Percentiles rank a stretch among this genome's conserved stretches.
Conservation (phyloP, 345 rosid species). For the Anacardium occidentale region DNA sequence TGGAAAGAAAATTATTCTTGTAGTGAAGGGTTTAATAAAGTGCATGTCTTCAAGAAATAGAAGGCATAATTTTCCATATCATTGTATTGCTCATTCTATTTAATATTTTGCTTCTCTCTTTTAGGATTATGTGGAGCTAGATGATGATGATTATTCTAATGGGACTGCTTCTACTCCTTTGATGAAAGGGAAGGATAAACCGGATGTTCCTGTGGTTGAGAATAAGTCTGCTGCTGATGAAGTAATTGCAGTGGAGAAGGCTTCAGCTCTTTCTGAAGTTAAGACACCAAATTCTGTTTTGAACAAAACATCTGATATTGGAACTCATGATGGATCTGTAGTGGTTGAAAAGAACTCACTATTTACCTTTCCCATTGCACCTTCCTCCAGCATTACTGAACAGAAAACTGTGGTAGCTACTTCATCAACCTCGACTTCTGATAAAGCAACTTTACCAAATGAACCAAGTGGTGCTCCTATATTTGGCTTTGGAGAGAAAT, state of each 20-base stretch:
- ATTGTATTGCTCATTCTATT: neutral
- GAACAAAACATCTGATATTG: constrained; percentile 34
- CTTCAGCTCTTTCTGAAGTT: constrained; percentile 37
- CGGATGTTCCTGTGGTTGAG: constrained; percentile 27
- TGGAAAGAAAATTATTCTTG: neutral
- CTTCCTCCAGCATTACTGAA: constrained; percentile 31
- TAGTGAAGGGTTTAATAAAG: neutral
- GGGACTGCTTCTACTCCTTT: constrained; percentile 29
- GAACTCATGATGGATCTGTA: constrained; percentile 34
- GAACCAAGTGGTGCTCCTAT: constrained; percentile 28
- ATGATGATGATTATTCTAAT: constrained; percentile 46
- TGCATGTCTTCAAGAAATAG: neutral
- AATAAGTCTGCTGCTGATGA: constrained; percentile 36
- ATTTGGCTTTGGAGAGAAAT: constrained; percentile 32
- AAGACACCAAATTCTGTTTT: constrained; percentile 25
- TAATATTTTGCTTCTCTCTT: neutral
- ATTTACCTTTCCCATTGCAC: constrained; percentile 25
- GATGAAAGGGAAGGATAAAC: constrained; percentile 39
- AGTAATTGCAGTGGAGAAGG: constrained; percentile 30
- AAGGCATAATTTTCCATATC: neutral
- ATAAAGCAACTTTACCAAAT: constrained; percentile 23
- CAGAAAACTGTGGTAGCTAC: constrained; percentile 31
- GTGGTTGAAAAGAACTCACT: constrained; percentile 36
- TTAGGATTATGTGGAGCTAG: constrained; percentile 77
- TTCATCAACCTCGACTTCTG: constrained; percentile 31